Evolutionary conservation across 148 eudicot species (phyloP), one percentile per base, ranked within the genome.

Genomic region (Silene latifolia): DNA sequence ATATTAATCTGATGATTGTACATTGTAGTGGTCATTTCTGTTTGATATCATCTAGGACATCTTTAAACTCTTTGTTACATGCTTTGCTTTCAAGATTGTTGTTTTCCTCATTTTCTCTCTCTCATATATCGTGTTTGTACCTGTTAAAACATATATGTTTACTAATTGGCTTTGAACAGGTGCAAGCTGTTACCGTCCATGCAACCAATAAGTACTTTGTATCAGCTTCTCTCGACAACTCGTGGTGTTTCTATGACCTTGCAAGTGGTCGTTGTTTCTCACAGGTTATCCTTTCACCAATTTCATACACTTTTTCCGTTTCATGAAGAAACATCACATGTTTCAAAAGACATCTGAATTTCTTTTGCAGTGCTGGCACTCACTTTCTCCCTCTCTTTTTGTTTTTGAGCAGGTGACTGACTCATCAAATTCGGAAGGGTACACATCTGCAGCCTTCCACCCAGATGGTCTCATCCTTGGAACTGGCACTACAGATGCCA

Each of bases 401-500:
- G 12, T 60, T 4, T 58, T 61, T 73, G n/a, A 74, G 69, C 82
- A 94, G 98, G 98, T 92, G 68, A 79, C 86, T 21, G 97, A 95
- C 78, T 67, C 89, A 62, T 78, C 92, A 18, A 81, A 69, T n/a
- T 82, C 96, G 5, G 96, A 88, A 72, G 98, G 97, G 64, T 92
- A 92, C 79, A 88, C 98, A 27, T 92, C 98, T 83, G 96, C 97
- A 29, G 89, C 97, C 74, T 95, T 95, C 78, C 97, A 95, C 78
- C 98, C 98, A 3, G 97, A 95, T 86, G 98, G 98, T 81, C 98
- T 92, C 78, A 95, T 95, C 81, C 88, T 95, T 51, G 98, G 98
- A 82, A 90, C 97, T 29, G 97, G 98, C 77, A 92, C 98, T 17
- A 85, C 96, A 63, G 96, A 85, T 73, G 67, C 92, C 76, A 54